Evolutionary conservation across 148 eudicot species (phyloP).

Genomic region (Suaeda aralocaspica): DNA sequence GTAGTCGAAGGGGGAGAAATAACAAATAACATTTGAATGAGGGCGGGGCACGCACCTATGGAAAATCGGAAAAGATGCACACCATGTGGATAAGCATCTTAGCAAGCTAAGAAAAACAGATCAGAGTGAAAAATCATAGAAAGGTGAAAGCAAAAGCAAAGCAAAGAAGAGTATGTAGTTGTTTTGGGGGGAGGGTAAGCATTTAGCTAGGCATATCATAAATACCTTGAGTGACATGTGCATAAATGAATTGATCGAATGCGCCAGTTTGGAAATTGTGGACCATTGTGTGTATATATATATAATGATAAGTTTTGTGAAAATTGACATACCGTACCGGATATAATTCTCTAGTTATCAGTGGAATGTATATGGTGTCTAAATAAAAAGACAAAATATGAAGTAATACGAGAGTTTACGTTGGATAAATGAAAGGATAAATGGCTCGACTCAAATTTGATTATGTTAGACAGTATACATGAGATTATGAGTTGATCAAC

Average conservation of each 20-base stretch:
- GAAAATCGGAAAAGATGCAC: conserved; percentile 6
- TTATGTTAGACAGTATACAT: too few relatives aligned
- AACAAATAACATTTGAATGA: not conserved
- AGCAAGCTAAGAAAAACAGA: conserved; percentile 7
- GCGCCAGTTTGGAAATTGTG: conserved; percentile 17
- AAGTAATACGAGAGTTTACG: too few relatives aligned
- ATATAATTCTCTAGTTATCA: too few relatives aligned
- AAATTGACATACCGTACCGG: too few relatives aligned
- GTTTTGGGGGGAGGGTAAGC: conserved; percentile 6
- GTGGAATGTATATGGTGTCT: too few relatives aligned
- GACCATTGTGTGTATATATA: too few relatives aligned
- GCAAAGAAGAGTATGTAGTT: not conserved
- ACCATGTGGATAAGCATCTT: conserved; percentile 25
- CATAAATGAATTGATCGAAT: not conserved
- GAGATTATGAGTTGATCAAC: too few relatives aligned
- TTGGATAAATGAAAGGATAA: too few relatives aligned
- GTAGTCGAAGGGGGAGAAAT: too few relatives aligned
- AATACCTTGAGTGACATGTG: conserved; percentile 23
- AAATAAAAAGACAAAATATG: too few relatives aligned
- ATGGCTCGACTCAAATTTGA: too few relatives aligned
- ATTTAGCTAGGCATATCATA: conserved; percentile 20
- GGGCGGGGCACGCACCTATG: not conserved
- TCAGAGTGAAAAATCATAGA: not conserved
- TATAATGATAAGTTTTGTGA: too few relatives aligned
- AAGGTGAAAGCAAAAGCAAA: conserved; percentile 28